phyloP scores from a whole-genome alignment of 1,284 basidiomycete genomes.

The Earliella scabrosa region DNA sequence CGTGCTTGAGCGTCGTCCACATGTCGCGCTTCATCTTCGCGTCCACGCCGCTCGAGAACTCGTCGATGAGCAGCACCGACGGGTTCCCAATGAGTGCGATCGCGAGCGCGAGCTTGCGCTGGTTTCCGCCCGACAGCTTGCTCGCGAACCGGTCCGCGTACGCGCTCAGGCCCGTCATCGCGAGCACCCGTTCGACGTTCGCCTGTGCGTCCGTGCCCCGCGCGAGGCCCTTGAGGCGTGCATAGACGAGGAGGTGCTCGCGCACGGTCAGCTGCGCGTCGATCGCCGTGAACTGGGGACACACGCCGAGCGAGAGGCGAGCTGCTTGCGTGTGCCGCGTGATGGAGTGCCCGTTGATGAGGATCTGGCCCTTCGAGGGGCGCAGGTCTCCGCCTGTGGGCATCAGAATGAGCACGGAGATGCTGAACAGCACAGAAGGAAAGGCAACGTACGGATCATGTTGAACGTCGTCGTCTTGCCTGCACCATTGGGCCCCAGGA shows the following conservation, averaged over 20 bases:
- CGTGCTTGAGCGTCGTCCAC: slow-evolving; percentile 75
- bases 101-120: slow-evolving; percentile 79
- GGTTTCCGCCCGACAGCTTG: slow-evolving; percentile 80
- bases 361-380: slow-evolving; percentile 67
- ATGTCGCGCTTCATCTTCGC: slow-evolving; percentile 84
- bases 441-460: slow-evolving; percentile 60
- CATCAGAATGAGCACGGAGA: neutral
- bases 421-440: neutral
- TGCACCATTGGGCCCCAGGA: slow-evolving; percentile 83
- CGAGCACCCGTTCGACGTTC: slow-evolving; percentile 67
- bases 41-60: slow-evolving; percentile 84
- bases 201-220: slow-evolving; percentile 49
- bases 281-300: slow-evolving; percentile 84
- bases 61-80: slow-evolving; percentile 78
- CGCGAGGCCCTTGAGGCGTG: slow-evolving; percentile 72
- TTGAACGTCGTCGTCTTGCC: slow-evolving; percentile 83
- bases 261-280: slow-evolving; percentile 78
- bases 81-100: slow-evolving; percentile 84
- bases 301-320: slow-evolving; percentile 73
- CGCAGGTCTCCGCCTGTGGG: slow-evolving; percentile 59
- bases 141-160: slow-evolving; percentile 76
- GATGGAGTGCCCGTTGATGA: slow-evolving; percentile 68
- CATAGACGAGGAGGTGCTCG: slow-evolving; percentile 74
- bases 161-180: slow-evolving; percentile 57
- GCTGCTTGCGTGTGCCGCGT: slow-evolving; percentile 62